Evolutionary conservation across 2,329 filamentous ascomycete genomes (phyloP).

Genomic region (Fusarium dimerum): DNA sequence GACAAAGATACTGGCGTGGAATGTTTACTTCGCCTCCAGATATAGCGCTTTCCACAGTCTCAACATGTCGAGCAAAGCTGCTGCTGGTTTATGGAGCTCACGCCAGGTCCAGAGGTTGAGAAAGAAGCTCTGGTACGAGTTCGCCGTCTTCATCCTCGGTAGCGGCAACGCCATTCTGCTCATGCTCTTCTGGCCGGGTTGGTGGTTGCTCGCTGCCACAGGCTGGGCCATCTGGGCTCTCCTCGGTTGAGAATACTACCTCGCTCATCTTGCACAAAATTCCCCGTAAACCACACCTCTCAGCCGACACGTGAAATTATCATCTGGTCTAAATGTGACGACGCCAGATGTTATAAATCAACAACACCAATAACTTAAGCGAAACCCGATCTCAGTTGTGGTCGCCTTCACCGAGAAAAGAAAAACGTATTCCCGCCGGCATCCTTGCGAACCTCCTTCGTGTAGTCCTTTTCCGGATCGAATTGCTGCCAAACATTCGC

Average conservation of each 20-base stretch:
- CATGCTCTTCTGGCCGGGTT: conserved; percentile 59
- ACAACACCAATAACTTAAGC: conserved; percentile 4
- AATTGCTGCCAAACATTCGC: conserved; percentile 96
- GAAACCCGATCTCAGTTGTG: neutral
- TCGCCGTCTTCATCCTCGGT: conserved; percentile 53
- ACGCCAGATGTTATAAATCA: conserved; percentile 4
- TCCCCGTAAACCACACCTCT: conserved; percentile 5
- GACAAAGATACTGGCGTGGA: conserved; percentile 27
- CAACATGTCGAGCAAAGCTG: conserved; percentile 31
- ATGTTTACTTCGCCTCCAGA: conserved; percentile 30
- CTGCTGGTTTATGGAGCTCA: conserved; percentile 40
- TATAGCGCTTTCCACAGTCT: conserved; percentile 32
- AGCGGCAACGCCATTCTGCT: conserved; percentile 50
- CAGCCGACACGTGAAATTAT: conserved; percentile 6
- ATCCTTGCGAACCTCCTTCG: conserved; percentile 76
- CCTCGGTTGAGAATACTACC: conserved; percentile 33
- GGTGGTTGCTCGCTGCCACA: conserved; percentile 47
- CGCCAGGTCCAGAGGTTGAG: conserved; percentile 38
- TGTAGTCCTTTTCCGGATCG: conserved; percentile 85
- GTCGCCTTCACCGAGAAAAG: conserved; percentile 53
- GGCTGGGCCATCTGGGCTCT: conserved; percentile 37
- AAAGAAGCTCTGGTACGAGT: conserved; percentile 52
- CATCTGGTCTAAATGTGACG: conserved; percentile 11
- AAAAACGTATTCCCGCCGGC: conserved; percentile 92
- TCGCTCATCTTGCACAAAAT: neutral